phyloP scores from a whole-genome alignment of 2,329 filamentous ascomycete genomes.

The Rutstroemia sp. region DNA sequence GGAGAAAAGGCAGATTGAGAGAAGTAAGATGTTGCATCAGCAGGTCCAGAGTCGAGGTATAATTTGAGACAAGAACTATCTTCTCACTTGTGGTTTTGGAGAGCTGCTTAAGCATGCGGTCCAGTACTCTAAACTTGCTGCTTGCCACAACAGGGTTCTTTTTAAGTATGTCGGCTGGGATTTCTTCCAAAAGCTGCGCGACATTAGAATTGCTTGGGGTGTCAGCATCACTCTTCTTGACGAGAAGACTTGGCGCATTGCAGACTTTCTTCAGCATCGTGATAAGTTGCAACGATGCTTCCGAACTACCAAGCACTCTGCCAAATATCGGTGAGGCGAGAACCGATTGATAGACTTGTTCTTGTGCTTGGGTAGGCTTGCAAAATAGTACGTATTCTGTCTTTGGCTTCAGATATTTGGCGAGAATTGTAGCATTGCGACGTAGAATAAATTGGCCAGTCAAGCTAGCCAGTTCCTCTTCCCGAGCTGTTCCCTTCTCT shows the following conservation, averaged over 20 bases:
- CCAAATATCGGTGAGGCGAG: constrained; percentile 58
- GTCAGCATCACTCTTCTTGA: constrained; percentile 36
- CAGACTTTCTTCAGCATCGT: constrained; percentile 68
- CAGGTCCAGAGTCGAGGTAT: constrained; percentile 64
- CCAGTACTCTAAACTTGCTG: constrained; percentile 59
- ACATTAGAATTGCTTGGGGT: constrained; percentile 28
- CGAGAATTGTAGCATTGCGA: constrained; percentile 85
- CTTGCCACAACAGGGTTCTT: constrained; percentile 49
- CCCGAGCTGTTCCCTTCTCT: constrained; percentile 63
- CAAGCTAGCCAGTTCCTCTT: constrained; percentile 81
- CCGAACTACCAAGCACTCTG: constrained; percentile 51
- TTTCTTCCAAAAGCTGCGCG: constrained; percentile 40
- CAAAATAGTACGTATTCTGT: constrained; percentile 94
- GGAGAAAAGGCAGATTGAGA: constrained; percentile 54
- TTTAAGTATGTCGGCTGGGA: constrained; percentile 47
- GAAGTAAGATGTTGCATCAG: constrained; percentile 54
- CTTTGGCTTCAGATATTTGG: constrained; percentile 83
- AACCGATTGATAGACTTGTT: constrained; percentile 71
- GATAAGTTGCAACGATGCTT: constrained; percentile 60
- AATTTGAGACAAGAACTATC: constrained; percentile 69
- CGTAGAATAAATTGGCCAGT: constrained; percentile 86
- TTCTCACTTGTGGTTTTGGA: constrained; percentile 58
- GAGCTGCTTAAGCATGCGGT: constrained; percentile 55
- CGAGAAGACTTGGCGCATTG: constrained; percentile 60
- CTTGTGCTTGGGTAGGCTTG: constrained; percentile 82